Evolutionary conservation across 2,329 filamentous ascomycete species (phyloP).

Genomic region (Knufia fluminis): DNA sequence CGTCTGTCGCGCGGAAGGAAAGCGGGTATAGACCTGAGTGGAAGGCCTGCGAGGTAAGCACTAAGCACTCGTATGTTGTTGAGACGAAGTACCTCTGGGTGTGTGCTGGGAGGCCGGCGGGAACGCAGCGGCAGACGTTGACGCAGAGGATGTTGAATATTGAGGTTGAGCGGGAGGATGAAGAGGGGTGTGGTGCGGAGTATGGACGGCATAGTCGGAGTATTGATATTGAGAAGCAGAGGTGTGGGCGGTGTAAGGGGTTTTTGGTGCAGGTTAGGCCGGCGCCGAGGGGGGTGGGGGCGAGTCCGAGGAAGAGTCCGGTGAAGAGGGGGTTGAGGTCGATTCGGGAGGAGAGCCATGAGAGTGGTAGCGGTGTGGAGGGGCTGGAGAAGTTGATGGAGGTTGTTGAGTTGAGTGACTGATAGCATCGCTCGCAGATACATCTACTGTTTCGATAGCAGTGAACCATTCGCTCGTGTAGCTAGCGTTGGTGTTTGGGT

Average conservation of each 20-base stretch:
- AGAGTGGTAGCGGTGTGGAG: constrained; percentile 33
- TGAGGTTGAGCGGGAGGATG: constrained; percentile 14
- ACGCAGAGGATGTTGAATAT: constrained; percentile 16
- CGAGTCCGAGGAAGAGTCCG: constrained; percentile 14
- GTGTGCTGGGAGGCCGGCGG: constrained; percentile 39
- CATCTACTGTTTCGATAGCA: no score
- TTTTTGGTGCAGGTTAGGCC: constrained; percentile 70
- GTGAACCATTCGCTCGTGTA: no score
- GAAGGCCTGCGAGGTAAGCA: constrained; percentile 66
- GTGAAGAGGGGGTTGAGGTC: constrained; percentile 41
- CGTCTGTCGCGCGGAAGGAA: constrained; percentile 20
- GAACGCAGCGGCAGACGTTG: constrained; percentile 15
- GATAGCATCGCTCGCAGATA: neutral
- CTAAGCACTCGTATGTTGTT: constrained; percentile 81
- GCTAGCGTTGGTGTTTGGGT: neutral
- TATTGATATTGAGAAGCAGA: constrained; percentile 61
- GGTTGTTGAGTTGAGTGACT: constrained; percentile 18
- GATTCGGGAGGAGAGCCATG: constrained; percentile 1
- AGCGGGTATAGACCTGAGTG: constrained; percentile 46
- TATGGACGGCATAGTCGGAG: constrained; percentile 81
- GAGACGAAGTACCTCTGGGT: constrained; percentile 88
- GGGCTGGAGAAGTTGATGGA: constrained; percentile 14
- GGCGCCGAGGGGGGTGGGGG: constrained; percentile 45
- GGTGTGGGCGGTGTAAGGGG: constrained; percentile 68
- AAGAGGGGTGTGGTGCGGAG: constrained; percentile 51